Conservation (phyloP, 2,329 filamentous ascomycete species). For the Aspergillus sp. region DNA sequence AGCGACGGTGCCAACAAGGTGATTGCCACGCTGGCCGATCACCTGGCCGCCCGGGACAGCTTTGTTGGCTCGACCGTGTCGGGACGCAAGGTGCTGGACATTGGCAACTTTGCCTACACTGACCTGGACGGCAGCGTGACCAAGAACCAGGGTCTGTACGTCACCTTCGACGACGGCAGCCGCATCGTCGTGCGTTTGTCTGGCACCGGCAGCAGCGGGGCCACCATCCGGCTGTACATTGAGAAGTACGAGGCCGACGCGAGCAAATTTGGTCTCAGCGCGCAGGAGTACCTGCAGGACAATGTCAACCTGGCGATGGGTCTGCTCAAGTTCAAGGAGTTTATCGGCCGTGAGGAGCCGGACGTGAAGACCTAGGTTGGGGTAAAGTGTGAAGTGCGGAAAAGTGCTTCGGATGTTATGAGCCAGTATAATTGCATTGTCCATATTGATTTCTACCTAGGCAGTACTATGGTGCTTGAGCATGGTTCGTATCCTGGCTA, state of each 20-base stretch:
- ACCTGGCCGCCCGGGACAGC: constrained; percentile 69
- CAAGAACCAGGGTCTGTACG: constrained; percentile 93
- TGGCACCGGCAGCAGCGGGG: constrained; percentile 90
- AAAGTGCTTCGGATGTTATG: too few relatives aligned
- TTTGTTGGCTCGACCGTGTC: constrained; percentile 82
- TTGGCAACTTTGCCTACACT: constrained; percentile 96
- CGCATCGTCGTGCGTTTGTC: constrained; percentile 93
- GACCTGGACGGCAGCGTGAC: constrained; percentile 96
- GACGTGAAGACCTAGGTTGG: constrained; percentile 91
- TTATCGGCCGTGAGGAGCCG: constrained; percentile 85
- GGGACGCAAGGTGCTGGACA: constrained; percentile 81
- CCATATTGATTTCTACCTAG: too few relatives aligned
- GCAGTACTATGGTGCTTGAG: too few relatives aligned
- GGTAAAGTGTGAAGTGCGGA: too few relatives aligned
- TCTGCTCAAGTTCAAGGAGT: constrained; percentile 90
- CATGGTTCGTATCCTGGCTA: too few relatives aligned
- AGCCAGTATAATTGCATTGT: too few relatives aligned
- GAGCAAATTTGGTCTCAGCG: constrained; percentile 74
- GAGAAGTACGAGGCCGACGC: constrained; percentile 89
- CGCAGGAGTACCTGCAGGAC: constrained; percentile 90
- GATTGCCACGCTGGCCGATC: constrained; percentile 73
- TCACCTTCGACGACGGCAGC: constrained; percentile 91
- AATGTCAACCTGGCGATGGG: constrained; percentile 83
- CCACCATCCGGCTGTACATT: constrained; percentile 94
- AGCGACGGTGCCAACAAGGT: constrained; percentile 88